phyloP scores from a whole-genome alignment of 1,139 yeast genomes.

The Geotrichum fermentans region DNA sequence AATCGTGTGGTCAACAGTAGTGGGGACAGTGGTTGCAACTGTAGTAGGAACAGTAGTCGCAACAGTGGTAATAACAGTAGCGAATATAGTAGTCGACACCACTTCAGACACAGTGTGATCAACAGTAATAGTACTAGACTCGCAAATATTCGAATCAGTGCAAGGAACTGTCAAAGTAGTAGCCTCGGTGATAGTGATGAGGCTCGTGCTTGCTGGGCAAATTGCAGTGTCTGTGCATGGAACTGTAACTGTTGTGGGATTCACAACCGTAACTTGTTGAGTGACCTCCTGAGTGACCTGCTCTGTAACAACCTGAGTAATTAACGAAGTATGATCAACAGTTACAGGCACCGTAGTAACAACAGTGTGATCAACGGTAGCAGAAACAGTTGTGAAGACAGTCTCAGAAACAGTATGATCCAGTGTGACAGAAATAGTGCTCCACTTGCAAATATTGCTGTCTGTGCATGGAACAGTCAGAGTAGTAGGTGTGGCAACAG shows the following conservation, averaged over 20 bases:
- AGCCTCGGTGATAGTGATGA: slow-evolving; percentile 6
- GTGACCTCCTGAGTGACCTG: slow-evolving; percentile 1
- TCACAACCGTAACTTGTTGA: background rate
- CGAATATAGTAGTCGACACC: background rate
- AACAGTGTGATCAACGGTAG: background rate
- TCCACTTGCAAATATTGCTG: slow-evolving; percentile 6
- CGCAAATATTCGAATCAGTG: slow-evolving; percentile 10
- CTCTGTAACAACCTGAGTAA: slow-evolving; percentile 1
- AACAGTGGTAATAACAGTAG: background rate
- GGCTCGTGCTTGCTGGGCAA: background rate
- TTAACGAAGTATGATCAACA: background rate
- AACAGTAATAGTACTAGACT: slow-evolving; percentile 8
- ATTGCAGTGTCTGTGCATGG: slow-evolving; percentile 1
- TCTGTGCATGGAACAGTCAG: slow-evolving; percentile 13
- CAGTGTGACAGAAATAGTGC: slow-evolving; percentile 2
- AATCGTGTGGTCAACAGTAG: background rate
- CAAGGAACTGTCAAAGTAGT: slow-evolving; percentile 15
- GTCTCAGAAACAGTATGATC: background rate
- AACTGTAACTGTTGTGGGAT: background rate
- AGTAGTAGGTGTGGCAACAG: slow-evolving; percentile 1
- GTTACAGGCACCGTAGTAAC: background rate
- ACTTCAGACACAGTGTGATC: background rate
- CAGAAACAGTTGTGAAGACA: slow-evolving; percentile 5
- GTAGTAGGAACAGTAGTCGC: background rate
- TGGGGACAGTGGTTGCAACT: background rate